Evolutionary conservation across 2,329 filamentous ascomycete genomes (phyloP), one percentile per base, ranked within the genome.

Genomic region (Akanthomyces uredinophilus): DNA sequence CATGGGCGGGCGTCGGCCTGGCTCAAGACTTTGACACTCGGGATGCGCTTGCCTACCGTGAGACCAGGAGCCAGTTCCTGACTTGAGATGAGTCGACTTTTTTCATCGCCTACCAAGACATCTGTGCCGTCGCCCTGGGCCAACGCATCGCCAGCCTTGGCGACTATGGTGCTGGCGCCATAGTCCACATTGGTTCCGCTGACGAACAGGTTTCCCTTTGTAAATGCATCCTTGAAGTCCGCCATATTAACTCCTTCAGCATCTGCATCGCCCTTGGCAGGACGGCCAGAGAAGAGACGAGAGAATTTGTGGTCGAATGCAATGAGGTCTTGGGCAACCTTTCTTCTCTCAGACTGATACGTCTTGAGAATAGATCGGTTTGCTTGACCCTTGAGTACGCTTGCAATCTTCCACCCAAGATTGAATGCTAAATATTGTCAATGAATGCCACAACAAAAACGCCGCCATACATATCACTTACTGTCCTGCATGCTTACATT

Each of bases 401-500:
- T 69, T 0, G 78, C 81, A 1, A 86, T 68, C 69, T 86, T 85
- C 83, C 83, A 86, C 0, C 81, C 82, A 0, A 85, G 77, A 59
- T 85, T 85, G 69, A 77, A 82, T 0, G 61, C 61, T 77, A 44
- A n/a, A n/a, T n/a, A n/a, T n/a, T n/a, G n/a, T n/a, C n/a, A n/a
- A n/a, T n/a, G n/a, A n/a, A n/a, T n/a, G n/a, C n/a, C n/a, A n/a
- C n/a, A n/a, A n/a, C n/a, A 29, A 6, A 29, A 29, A 29, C 27
- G 27, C 27, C 27, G 27, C 27, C n/a, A n/a, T n/a, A 29, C 27
- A 29, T 29, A 29, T 29, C 29, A 39, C 63, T 62, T 54, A 64
- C 57, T 73, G 70, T 91, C 88, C 67, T 89, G 87, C 83, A 91
- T 88, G 35, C 79, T 83, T 2, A 89, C 83, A 66, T 91, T 91